A percentile compares a stretch with the other conserved stretches of the same genome.
These are phyloP conservation scores for Hortaea sp. DNA, from an alignment of 2,329 filamentous ascomycete genomes.

Conservation along the genomic window DNA sequence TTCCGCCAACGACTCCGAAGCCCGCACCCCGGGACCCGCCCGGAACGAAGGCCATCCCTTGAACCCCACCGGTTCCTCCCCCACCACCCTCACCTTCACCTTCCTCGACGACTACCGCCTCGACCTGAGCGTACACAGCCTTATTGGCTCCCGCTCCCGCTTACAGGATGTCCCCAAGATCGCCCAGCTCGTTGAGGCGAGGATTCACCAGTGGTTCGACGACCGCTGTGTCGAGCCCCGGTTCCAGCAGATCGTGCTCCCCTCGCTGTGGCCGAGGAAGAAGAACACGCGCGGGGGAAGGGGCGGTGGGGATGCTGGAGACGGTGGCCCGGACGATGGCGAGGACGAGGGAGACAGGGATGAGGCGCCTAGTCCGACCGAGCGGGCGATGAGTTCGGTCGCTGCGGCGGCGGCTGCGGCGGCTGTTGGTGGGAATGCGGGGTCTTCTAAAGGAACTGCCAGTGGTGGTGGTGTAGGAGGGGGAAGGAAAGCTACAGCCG, in stretches of 20 bases:
- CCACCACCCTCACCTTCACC: constrained; percentile 84
- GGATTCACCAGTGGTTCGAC: constrained; percentile 79
- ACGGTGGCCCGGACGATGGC: too few relatives aligned
- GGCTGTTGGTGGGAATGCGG: too few relatives aligned
- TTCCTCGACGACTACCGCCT: constrained; percentile 83
- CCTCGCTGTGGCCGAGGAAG: constrained; percentile 74
- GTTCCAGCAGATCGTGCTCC: constrained; percentile 77
- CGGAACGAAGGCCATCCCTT: constrained; percentile 24
- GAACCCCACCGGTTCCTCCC: constrained; percentile 33
- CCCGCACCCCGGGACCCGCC: constrained; percentile 9
- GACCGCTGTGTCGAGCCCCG: constrained; percentile 76
- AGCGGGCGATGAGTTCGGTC: too few relatives aligned
- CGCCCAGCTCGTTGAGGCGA: constrained; percentile 68
- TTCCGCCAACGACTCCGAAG: not conserved
- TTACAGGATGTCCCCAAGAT: constrained; percentile 84
- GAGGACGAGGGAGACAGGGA: too few relatives aligned
- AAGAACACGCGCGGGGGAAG: constrained; percentile 64
- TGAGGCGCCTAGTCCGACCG: too few relatives aligned
- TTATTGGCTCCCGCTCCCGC: constrained; percentile 68
- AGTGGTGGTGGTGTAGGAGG: too few relatives aligned
- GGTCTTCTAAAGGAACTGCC: too few relatives aligned
- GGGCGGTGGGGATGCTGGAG: too few relatives aligned
- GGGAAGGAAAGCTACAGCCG: too few relatives aligned
- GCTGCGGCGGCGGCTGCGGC: too few relatives aligned
- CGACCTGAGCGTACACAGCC: constrained; percentile 69